These are phyloP conservation scores for Bauhinia variegata DNA, from an alignment of 306 rosid species.

Conservation along the genomic window DNA sequence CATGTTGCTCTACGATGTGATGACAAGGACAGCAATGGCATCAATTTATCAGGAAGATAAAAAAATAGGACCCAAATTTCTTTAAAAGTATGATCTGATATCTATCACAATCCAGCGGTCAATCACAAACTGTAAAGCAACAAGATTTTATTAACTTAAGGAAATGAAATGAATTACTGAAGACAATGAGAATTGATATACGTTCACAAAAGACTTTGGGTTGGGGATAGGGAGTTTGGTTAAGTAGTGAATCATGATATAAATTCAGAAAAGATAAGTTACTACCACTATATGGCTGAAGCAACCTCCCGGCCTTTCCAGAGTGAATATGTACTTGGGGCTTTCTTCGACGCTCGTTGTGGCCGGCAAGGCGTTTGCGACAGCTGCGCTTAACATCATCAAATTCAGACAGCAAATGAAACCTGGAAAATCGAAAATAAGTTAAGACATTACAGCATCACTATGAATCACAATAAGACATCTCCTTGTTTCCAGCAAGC, in stretches of 20 bases:
- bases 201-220: slow-evolving; percentile 5
- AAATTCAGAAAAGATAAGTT: slow-evolving; percentile 22
- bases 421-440: slow-evolving; percentile 57
- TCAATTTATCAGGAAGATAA: too few species aligned
- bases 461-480: slow-evolving; percentile 32
- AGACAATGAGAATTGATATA: slow-evolving; percentile 9
- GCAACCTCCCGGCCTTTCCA: slow-evolving; percentile 61
- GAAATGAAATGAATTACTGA: slow-evolving; percentile 6
- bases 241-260: background rate
- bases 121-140: background rate
- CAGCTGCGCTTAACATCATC: slow-evolving; percentile 97
- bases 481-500: slow-evolving; percentile 14
- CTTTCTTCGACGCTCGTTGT: slow-evolving; percentile 87
- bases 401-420: slow-evolving; percentile 88
- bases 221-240: background rate
- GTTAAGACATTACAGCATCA: slow-evolving; percentile 42
- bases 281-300: slow-evolving; percentile 74
- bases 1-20: background rate
- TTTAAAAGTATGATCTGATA: background rate
- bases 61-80: slow-evolving; percentile 15
- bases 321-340: slow-evolving; percentile 65
- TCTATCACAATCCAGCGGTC: too few species aligned
- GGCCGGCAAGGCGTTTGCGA: slow-evolving; percentile 92
- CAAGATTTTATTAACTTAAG: slow-evolving; percentile 8
- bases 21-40: slow-evolving; percentile 1